Base-by-base conservation (phyloP, 441 rosid species). In the Geranium incanum region DNA sequence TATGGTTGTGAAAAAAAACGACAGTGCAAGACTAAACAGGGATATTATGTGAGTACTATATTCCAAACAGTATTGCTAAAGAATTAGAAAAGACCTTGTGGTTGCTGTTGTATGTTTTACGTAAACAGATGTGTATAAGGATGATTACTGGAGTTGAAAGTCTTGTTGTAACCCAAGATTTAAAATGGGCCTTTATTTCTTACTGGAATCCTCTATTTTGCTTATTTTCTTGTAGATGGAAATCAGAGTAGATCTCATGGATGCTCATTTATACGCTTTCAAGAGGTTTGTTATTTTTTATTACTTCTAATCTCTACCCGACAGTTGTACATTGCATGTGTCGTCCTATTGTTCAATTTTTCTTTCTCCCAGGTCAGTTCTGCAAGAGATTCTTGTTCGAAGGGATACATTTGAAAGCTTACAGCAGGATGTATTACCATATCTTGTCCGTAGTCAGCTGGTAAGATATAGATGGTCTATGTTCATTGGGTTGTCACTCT, bases 201-300 rank as follows among this genome's bases (percentile, higher is more conserved):
- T 68, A 57, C 50, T 33, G 72, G 69, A 41, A 71, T 76, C 60
- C 72, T 72, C 41, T 66, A 38, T 33, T 57, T 72, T 72, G 74
- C 73, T 80, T 62, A 23, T 36, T 71, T 69, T 71, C 41, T 5
- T 72, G 66, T 80, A 94, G 97, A 90, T 94, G 95, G 97, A 94
- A 76, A 80, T 91, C 68, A 87, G 83, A 78, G 86, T 90, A 72
- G 97, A 94, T 89, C 89, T 94, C 77, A 84, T 94, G 88, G 99
- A 94, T 84, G 88, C 90, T 73, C 97, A 94, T 85, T 77, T 94
- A 87, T 94, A 94, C 72, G 97, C 99, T 33, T 91, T 94, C 86
- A 94, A 90, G 83, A 89, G 97, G 99, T 94, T 79, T 69, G 85
- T 36, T 65, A 1, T 63, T 57, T 68, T 66, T 52, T 68, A 38